Evolutionary conservation across 2,329 filamentous ascomycete genomes (phyloP).

Genomic region (Cercospora janseana): DNA sequence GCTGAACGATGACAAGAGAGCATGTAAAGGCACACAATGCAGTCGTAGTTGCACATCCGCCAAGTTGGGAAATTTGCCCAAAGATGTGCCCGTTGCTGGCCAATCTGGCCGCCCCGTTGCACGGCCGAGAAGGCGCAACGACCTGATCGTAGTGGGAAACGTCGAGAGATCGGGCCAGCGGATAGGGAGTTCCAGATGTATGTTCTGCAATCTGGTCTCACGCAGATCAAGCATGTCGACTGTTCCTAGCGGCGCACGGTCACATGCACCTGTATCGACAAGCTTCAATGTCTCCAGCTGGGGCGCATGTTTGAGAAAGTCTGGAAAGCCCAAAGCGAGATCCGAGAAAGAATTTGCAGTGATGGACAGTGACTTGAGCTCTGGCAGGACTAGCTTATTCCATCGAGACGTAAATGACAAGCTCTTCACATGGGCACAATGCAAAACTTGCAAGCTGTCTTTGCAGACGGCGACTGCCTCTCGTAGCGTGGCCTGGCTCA

Average conservation of each 20-base stretch:
- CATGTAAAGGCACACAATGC: neutral
- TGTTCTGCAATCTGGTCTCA: slow-evolving; percentile 2
- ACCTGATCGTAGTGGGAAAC: slow-evolving; percentile 13
- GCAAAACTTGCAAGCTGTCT: slow-evolving; percentile 12
- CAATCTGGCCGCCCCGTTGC: too few species aligned
- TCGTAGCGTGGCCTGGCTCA: slow-evolving; percentile 14
- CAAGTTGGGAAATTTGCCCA: neutral
- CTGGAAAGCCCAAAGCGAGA: neutral
- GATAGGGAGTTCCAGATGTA: slow-evolving; percentile 12
- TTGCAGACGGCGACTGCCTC: slow-evolving; percentile 3
- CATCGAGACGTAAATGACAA: slow-evolving; percentile 7
- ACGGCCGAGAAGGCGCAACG: too few species aligned
- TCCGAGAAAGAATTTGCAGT: neutral
- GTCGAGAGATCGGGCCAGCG: neutral
- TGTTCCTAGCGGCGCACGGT: neutral
- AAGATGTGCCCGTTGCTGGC: too few species aligned
- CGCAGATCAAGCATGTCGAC: slow-evolving; percentile 13
- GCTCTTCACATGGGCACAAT: slow-evolving; percentile 1
- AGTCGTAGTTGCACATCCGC: neutral
- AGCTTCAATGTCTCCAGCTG: slow-evolving; percentile 10
- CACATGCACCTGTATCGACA: neutral
- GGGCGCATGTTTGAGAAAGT: slow-evolving; percentile 2
- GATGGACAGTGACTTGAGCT: slow-evolving; percentile 10
- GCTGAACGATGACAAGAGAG: neutral
- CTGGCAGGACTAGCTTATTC: neutral